Evolutionary conservation across 768 basidiomycete genomes (phyloP), one percentile per base, ranked within the genome.

Genomic region (Tephrocybe sp.): DNA sequence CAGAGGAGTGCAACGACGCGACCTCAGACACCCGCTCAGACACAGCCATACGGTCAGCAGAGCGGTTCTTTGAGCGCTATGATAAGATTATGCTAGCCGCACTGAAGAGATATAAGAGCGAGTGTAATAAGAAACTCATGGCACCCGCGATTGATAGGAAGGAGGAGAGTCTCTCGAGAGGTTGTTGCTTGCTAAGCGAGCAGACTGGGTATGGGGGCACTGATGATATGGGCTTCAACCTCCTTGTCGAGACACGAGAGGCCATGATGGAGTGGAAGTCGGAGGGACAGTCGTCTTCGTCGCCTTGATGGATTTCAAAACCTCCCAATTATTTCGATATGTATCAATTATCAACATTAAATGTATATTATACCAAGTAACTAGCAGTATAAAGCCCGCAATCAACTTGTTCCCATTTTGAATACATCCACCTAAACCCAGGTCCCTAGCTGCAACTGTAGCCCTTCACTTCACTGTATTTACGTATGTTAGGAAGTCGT

Each of bases 171-270:
- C 61, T 78, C 14, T 70, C 70, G 1, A 66, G 68, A 42, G 70
- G 68, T 1, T 75, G 73, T 46, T 78, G 76, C 51, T 60, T 76
- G 52, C 62, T 78, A 12, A 73, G 69, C 41, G 76, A 78, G 56
- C 76, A 78, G 57, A 76, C 75, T 0, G 75, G 75, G 0, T 77
- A 65, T 59, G 75, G 76, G 0, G 66, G 69, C 3, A 67, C 69
- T 2, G 73, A 73, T 38, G 74, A 72, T 34, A 70, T 71, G 61
- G 73, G 71, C 5, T 71, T 71, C 52, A 64, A 65, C 2, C 60
- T 78, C n/a, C 62, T 78, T 55, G 62, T 65, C 30, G 60, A 70
- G 33, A 70, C 74, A 12, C 65, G 73, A 47, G 62, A 62, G 0
- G 61, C 66, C 9, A 72, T 78, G 74, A 62, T 60, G 42, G 56